These are phyloP conservation scores for Extremus antarcticus DNA, from an alignment of 495 filamentous ascomycete species.

Conservation along the genomic window DNA sequence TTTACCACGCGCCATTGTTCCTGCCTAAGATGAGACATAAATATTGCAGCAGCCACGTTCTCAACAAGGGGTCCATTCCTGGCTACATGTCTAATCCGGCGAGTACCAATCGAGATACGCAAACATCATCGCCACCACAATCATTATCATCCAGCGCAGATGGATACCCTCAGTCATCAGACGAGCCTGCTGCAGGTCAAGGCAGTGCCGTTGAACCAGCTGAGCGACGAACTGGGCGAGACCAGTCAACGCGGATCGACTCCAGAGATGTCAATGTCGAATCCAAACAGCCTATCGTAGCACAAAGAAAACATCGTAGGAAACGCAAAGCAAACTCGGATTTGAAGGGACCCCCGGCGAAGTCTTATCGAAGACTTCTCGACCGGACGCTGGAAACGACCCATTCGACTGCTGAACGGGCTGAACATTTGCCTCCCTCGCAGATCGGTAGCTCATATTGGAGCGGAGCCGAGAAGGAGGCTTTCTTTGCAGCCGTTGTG, in stretches of 20 bases:
- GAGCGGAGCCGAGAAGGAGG: constrained; percentile 56
- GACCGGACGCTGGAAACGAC: not conserved
- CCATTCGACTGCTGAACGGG: not conserved
- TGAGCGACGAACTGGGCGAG: not conserved
- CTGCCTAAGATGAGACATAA: too few species aligned
- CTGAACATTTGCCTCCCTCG: constrained; percentile 23
- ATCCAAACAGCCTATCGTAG: too few species aligned
- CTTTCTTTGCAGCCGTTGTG: constrained; percentile 54
- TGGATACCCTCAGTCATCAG: not conserved
- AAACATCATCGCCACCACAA: too few species aligned
- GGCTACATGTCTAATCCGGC: too few species aligned
- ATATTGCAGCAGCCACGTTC: too few species aligned
- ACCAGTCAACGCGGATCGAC: not conserved
- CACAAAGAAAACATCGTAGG: too few species aligned
- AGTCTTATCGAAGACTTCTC: not conserved
- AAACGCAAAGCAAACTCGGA: not conserved
- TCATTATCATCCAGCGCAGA: too few species aligned
- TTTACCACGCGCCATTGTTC: too few species aligned
- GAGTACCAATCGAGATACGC: too few species aligned
- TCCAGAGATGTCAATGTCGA: too few species aligned
- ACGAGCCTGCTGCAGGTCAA: not conserved
- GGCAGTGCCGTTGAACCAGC: not conserved
- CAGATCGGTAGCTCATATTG: constrained; percentile 61
- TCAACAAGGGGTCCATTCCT: too few species aligned
- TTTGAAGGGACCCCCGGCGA: not conserved